phyloP scores from a whole-genome alignment of 306 rosid genomes.

The Corylus avellana region DNA sequence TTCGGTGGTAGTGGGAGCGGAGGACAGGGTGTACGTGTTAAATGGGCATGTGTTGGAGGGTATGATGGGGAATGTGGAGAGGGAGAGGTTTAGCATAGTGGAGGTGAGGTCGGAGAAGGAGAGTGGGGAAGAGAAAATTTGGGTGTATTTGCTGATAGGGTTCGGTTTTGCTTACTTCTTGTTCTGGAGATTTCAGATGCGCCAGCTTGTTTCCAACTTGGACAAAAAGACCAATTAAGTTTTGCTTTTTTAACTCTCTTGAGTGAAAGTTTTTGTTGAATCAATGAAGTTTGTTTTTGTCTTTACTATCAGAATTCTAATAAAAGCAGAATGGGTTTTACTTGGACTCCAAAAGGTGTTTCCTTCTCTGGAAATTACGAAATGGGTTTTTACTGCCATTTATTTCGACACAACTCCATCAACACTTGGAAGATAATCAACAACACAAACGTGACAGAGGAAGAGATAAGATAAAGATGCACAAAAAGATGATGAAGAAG shows the following conservation, averaged over 20 bases:
- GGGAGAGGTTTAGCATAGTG: conserved; percentile 65
- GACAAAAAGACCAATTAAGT: conserved; percentile 58
- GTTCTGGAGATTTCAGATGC: conserved; percentile 86
- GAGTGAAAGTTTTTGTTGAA: background rate
- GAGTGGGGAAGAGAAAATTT: conserved; percentile 47
- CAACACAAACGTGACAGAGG: no score
- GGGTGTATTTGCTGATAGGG: conserved; percentile 68
- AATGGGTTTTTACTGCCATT: no score
- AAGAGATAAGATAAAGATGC: no score
- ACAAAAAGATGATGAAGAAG: no score
- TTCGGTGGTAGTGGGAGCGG: conserved; percentile 44
- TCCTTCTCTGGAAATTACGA: no score
- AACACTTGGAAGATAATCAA: no score
- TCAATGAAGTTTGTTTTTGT: background rate
- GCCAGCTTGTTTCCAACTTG: conserved; percentile 45
- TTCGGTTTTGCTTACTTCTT: conserved; percentile 64
- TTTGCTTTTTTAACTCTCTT: background rate
- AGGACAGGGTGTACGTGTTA: conserved; percentile 60
- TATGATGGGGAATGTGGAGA: conserved; percentile 33
- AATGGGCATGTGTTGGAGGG: conserved; percentile 59
- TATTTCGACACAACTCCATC: no score
- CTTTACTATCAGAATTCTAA: no score
- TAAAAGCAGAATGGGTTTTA: no score
- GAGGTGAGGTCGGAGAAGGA: conserved; percentile 58
- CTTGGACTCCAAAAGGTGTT: no score